Conservation (phyloP, 495 filamentous ascomycete genomes). For the Talaromyces liani region DNA sequence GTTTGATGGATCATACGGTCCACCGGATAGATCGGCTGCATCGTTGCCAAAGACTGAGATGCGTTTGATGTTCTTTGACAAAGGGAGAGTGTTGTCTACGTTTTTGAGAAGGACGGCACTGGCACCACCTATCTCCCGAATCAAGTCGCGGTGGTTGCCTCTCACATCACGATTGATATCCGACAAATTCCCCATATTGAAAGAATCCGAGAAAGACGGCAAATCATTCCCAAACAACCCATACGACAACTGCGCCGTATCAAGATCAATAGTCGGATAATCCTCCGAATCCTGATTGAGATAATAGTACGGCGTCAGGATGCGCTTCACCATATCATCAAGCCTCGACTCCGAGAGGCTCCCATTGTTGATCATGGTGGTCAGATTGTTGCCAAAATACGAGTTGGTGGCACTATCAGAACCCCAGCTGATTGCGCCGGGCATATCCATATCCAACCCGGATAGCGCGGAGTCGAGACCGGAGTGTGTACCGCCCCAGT, state of each 20-base stretch:
- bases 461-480: conserved; percentile 48
- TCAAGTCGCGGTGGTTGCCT: conserved; percentile 59
- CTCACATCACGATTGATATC: conserved; percentile 53
- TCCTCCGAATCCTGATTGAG: conserved; percentile 60
- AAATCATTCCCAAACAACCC: conserved; percentile 13
- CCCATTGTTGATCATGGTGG: conserved; percentile 78
- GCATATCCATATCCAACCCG: conserved; percentile 93
- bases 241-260: conserved; percentile 73
- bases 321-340: conserved; percentile 87
- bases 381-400: conserved; percentile 84
- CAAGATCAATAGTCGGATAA: conserved; percentile 69
- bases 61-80: conserved; percentile 60
- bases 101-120: conserved; percentile 91
- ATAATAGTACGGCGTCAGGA: conserved; percentile 90
- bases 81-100: conserved; percentile 58
- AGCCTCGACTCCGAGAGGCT: conserved; percentile 84
- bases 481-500: conserved; percentile 82
- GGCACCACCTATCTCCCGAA: conserved; percentile 66
- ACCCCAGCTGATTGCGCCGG: conserved; percentile 72
- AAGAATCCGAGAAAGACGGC: background rate
- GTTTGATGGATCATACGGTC: conserved; percentile 32
- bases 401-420: background rate
- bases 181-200: conserved; percentile 2
- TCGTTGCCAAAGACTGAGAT: conserved; percentile 55
- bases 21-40: conserved; percentile 40